A percentile compares a stretch with the other conserved stretches of the same genome.
Evolutionary conservation across 2,329 filamentous ascomycete genomes (phyloP).

Genomic region (Ophiostoma piceae): DNA sequence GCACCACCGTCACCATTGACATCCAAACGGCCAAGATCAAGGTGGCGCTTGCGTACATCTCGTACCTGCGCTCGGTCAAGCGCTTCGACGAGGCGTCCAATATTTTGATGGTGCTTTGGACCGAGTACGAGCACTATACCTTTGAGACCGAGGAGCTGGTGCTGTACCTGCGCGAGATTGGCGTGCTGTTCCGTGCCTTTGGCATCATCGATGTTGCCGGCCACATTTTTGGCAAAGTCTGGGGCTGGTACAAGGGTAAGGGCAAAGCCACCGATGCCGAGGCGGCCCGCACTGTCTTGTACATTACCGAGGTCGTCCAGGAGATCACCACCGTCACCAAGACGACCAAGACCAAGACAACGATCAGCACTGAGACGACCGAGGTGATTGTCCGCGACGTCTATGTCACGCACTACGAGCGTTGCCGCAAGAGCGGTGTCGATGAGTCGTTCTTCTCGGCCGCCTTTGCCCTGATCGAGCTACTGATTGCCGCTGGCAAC

Average conservation of each 20-base stretch:
- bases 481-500: conserved; percentile 33
- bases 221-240: conserved; percentile 37
- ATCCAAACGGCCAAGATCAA: conserved; percentile 37
- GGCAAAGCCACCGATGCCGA: conserved; percentile 35
- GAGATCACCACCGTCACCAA: conserved; percentile 37
- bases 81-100: conserved; percentile 37
- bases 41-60: conserved; percentile 38
- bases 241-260: conserved; percentile 37
- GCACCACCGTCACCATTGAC: conserved; percentile 32
- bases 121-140: conserved; percentile 37
- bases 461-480: conserved; percentile 34
- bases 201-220: conserved; percentile 36
- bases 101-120: conserved; percentile 40
- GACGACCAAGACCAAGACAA: conserved; percentile 35
- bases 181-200: conserved; percentile 33
- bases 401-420: conserved; percentile 30
- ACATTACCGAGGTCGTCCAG: conserved; percentile 39
- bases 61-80: conserved; percentile 34
- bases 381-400: conserved; percentile 33
- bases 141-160: conserved; percentile 35
- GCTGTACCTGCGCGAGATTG: conserved; percentile 37
- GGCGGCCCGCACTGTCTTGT: conserved; percentile 33
- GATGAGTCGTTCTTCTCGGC: conserved; percentile 36
- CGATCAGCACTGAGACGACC: conserved; percentile 34
- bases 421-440: conserved; percentile 34